These are phyloP conservation scores for Lactarius evosmus DNA, from an alignment of 768 basidiomycete species.

Conservation along the genomic window DNA sequence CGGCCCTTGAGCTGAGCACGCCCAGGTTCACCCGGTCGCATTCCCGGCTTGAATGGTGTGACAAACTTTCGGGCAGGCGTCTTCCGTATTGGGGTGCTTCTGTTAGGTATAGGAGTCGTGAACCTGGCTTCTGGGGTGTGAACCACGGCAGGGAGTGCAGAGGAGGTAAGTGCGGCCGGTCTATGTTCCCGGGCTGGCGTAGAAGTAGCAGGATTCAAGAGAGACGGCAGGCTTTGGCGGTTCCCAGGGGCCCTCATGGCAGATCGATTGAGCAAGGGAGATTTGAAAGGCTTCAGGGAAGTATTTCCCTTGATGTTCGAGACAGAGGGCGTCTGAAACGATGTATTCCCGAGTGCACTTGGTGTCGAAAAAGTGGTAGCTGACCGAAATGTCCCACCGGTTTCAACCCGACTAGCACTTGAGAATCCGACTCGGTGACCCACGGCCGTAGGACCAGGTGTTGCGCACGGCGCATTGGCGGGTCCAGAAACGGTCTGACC, in stretches of 20 bases:
- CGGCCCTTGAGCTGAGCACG: slow-evolving; percentile 28
- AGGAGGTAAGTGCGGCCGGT: background rate
- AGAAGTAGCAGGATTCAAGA: background rate
- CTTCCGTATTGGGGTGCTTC: slow-evolving; percentile 13
- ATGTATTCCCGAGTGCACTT: background rate
- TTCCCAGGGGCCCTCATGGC: slow-evolving; percentile 2
- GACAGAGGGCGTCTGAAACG: slow-evolving; percentile 10
- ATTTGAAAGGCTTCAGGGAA: slow-evolving; percentile 20
- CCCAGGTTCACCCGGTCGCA: slow-evolving; percentile 45
- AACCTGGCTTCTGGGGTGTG: slow-evolving; percentile 9
- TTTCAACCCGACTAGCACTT: background rate
- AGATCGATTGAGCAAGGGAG: slow-evolving; percentile 16
- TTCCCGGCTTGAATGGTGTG: slow-evolving; percentile 56
- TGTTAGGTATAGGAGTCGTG: slow-evolving; percentile 11
- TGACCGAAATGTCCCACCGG: slow-evolving; percentile 6
- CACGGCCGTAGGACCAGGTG: background rate
- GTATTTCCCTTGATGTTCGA: slow-evolving; percentile 9
- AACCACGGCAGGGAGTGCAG: background rate
- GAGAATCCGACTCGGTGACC: background rate
- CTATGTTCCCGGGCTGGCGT: slow-evolving; percentile 15
- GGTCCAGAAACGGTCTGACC: background rate
- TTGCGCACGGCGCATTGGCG: background rate
- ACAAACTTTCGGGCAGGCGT: slow-evolving; percentile 41
- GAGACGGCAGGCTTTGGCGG: slow-evolving; percentile 1
- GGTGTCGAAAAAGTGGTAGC: slow-evolving; percentile 10